phyloP scores from a whole-genome alignment of 2,329 filamentous ascomycete genomes.

The Geosmithia putterillii region DNA sequence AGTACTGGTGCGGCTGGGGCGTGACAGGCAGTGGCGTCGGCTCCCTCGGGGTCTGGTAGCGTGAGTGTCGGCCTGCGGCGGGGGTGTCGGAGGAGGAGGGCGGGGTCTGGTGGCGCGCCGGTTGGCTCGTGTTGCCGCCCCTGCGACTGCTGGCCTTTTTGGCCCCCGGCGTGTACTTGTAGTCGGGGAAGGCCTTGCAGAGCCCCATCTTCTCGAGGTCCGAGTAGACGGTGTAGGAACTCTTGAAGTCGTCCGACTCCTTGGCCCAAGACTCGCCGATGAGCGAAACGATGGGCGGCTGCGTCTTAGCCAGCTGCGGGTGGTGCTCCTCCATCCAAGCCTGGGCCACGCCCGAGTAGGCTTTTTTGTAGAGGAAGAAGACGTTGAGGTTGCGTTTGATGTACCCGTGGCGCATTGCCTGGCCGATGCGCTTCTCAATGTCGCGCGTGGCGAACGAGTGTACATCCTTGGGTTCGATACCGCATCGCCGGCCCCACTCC shows the following conservation, averaged over 20 bases:
- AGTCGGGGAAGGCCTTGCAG: constrained; percentile 2
- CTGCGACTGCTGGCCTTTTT: not conserved
- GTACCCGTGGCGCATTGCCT: not conserved
- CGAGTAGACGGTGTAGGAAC: constrained; percentile 1
- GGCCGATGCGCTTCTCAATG: constrained; percentile 2
- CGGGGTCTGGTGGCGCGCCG: not conserved
- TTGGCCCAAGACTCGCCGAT: constrained; percentile 2
- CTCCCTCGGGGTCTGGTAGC: too few species aligned
- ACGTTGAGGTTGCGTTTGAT: constrained; percentile 2
- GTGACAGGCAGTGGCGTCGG: too few species aligned
- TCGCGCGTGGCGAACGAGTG: constrained; percentile 1
- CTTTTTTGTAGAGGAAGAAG: constrained; percentile 3
- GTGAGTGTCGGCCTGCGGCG: too few species aligned
- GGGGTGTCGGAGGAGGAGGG: not conserved
- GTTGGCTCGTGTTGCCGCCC: not conserved
- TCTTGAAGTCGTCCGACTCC: constrained; percentile 2
- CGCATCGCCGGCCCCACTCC: not conserved
- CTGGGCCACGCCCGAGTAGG: constrained; percentile 1
- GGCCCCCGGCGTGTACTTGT: constrained; percentile 4
- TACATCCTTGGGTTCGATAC: constrained; percentile 1
- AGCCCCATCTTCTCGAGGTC: constrained; percentile 2
- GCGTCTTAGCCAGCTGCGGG: not conserved
- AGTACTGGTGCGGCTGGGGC: not conserved
- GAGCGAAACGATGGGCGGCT: constrained; percentile 1
- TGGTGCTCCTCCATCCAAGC: constrained; percentile 1